phyloP scores from a whole-genome alignment of 352 stramenopile species.

The Blastocystis sp. region DNA sequence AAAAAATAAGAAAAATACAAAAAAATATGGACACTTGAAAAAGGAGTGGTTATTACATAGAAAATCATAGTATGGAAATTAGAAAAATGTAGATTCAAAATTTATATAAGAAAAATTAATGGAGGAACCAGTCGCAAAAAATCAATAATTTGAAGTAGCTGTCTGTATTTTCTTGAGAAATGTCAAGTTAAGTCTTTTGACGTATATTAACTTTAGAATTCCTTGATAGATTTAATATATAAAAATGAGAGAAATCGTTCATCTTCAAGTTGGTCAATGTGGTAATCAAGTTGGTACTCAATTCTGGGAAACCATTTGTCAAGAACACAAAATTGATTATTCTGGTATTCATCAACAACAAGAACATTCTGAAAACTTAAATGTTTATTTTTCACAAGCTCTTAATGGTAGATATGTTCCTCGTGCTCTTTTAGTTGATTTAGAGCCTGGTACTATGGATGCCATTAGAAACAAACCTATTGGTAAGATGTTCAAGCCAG shows the following conservation, averaged over 20 bases:
- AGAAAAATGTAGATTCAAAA: too few relatives aligned
- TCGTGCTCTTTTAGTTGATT: constrained; percentile 67
- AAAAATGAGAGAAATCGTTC: constrained; percentile 78
- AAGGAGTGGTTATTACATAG: too few relatives aligned
- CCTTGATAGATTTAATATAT: constrained; percentile 10
- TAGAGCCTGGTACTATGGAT: constrained; percentile 97
- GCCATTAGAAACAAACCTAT: constrained; percentile 78
- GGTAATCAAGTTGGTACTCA: constrained; percentile 87
- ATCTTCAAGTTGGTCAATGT: constrained; percentile 89
- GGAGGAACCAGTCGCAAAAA: too few relatives aligned
- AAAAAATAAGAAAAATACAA: too few relatives aligned
- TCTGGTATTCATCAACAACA: constrained; percentile 63
- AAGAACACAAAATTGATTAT: constrained; percentile 64
- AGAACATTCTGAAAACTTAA: constrained; percentile 43
- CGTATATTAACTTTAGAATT: too few relatives aligned
- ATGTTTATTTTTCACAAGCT: constrained; percentile 46
- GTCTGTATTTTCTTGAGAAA: too few relatives aligned
- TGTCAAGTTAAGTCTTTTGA: too few relatives aligned
- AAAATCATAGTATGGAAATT: too few relatives aligned
- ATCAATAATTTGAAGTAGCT: too few relatives aligned
- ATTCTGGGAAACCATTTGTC: constrained; percentile 79
- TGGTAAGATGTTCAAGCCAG: constrained; percentile 84
- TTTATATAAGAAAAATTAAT: too few relatives aligned
- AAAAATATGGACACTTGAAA: too few relatives aligned
- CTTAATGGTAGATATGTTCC: constrained; percentile 64